Conservation (phyloP, 2,329 filamentous ascomycete species). For the Aspergillus unguis region DNA sequence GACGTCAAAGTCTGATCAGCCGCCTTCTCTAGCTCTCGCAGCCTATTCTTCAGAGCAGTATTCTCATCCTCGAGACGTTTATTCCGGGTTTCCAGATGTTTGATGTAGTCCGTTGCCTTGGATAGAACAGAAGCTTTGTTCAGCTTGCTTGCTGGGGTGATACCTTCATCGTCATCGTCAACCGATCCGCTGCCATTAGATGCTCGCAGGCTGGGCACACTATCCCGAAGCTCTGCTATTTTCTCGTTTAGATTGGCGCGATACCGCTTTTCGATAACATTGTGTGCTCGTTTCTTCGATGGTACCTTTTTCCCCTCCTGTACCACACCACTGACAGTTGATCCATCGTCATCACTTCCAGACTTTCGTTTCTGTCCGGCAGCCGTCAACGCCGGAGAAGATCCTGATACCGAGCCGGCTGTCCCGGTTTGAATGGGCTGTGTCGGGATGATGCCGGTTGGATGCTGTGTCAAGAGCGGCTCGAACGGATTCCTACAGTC, state of each 20-base stretch:
- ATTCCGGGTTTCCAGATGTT: constrained; percentile 88
- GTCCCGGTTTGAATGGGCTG: constrained; percentile 13
- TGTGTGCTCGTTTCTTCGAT: constrained; percentile 91
- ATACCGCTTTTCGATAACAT: constrained; percentile 97
- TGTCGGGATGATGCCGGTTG: constrained; percentile 2
- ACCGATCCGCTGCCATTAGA: constrained; percentile 55
- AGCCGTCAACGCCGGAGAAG: constrained; percentile 24
- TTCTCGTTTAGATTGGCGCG: constrained; percentile 96
- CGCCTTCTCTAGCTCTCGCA: constrained; percentile 72
- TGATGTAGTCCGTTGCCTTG: constrained; percentile 95
- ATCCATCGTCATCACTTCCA: constrained; percentile 51
- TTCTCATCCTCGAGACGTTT: constrained; percentile 80
- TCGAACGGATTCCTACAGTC: constrained; percentile 29
- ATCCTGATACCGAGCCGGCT: constrained; percentile 22
- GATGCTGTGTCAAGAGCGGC: constrained; percentile 11
- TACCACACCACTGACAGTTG: constrained; percentile 28
- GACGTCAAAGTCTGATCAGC: constrained; percentile 40
- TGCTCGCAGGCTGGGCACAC: constrained; percentile 82
- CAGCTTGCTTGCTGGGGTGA: constrained; percentile 85
- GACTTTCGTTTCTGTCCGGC: constrained; percentile 66
- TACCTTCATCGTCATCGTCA: constrained; percentile 75
- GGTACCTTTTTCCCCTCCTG: constrained; percentile 51
- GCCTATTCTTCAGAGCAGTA: constrained; percentile 68
- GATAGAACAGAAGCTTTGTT: constrained; percentile 97
- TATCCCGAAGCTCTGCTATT: constrained; percentile 86